These are phyloP conservation scores for Raffaelea ambrosiae DNA, from an alignment of 2,329 filamentous ascomycete species.

Conservation along the genomic window DNA sequence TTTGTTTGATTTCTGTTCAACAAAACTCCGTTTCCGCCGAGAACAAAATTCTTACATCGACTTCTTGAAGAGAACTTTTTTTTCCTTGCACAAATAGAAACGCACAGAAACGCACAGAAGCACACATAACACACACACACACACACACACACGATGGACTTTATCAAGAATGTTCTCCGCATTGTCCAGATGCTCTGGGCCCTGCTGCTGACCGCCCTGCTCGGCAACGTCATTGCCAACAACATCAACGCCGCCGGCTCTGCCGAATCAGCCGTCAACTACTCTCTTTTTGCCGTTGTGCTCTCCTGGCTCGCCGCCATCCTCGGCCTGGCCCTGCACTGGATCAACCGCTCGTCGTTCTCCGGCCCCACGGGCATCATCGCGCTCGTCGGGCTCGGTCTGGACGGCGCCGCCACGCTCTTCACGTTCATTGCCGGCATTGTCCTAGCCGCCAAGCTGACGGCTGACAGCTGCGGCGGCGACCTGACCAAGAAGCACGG, in stretches of 20 bases:
- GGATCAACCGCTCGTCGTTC: constrained; percentile 27
- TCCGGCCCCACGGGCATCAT: constrained; percentile 27
- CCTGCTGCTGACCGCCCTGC: constrained; percentile 44
- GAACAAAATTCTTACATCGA: too few species aligned
- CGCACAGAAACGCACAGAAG: too few species aligned
- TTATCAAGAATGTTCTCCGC: constrained; percentile 39
- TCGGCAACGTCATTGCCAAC: constrained; percentile 49
- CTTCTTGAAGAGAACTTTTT: too few species aligned
- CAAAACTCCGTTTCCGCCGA: too few species aligned
- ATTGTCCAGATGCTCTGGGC: constrained; percentile 41
- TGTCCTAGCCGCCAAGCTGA: constrained; percentile 61
- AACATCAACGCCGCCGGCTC: constrained; percentile 34
- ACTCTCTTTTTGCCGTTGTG: constrained; percentile 61
- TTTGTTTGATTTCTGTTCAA: too few species aligned
- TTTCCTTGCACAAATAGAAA: too few species aligned
- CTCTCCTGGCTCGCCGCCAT: constrained; percentile 58
- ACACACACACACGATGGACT: constrained; percentile 19
- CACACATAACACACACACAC: neutral
- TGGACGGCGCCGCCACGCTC: constrained; percentile 52
- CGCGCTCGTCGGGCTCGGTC: constrained; percentile 41
- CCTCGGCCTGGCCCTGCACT: constrained; percentile 48
- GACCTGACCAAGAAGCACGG: constrained; percentile 21
- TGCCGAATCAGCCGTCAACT: constrained; percentile 44
- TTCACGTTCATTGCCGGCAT: constrained; percentile 65
- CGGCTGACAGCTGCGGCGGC: constrained; percentile 60